A percentile compares a stretch with the other conserved stretches of the same genome.
phyloP scores from a whole-genome alignment of 352 stramenopile genomes.

The Pythium guiyangense region DNA sequence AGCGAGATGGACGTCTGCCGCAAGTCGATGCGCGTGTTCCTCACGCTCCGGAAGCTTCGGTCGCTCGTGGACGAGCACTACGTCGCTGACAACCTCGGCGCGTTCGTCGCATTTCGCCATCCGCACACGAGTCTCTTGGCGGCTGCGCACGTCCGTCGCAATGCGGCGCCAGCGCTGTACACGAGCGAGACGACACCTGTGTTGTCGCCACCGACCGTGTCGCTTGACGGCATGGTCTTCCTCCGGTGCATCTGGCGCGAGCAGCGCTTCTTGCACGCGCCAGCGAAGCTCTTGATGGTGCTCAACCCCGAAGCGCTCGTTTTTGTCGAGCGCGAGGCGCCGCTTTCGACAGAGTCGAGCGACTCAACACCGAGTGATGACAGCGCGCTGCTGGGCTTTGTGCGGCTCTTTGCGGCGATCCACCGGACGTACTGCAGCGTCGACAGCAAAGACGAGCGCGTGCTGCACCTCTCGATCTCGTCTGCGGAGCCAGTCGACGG shows the following conservation, averaged over 20 bases:
- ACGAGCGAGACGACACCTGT: neutral
- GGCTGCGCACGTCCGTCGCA: slow-evolving; percentile 10
- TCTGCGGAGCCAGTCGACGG: slow-evolving; percentile 47
- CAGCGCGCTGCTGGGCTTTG: slow-evolving; percentile 26
- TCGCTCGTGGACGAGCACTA: slow-evolving; percentile 44
- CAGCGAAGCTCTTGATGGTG: slow-evolving; percentile 56
- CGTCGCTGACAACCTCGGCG: slow-evolving; percentile 38
- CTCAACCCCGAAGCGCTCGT: slow-evolving; percentile 73
- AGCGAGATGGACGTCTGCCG: slow-evolving; percentile 74
- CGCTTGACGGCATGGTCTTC: slow-evolving; percentile 65
- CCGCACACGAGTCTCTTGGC: slow-evolving; percentile 49
- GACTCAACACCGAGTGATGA: slow-evolving; percentile 13
- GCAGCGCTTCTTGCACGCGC: slow-evolving; percentile 63
- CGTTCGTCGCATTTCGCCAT: slow-evolving; percentile 52
- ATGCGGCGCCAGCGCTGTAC: neutral
- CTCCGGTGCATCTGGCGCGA: slow-evolving; percentile 73
- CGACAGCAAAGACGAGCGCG: slow-evolving; percentile 62
- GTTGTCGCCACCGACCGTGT: slow-evolving; percentile 8
- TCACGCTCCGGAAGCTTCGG: slow-evolving; percentile 52
- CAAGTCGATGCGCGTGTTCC: slow-evolving; percentile 66
- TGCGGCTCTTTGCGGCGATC: slow-evolving; percentile 64
- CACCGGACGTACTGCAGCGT: slow-evolving; percentile 69
- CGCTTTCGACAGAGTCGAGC: neutral
- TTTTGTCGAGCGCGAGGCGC: slow-evolving; percentile 38
- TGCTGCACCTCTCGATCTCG: slow-evolving; percentile 64